phyloP scores from a whole-genome alignment of 139 green algal genomes.

The Picochlorum sp. region DNA sequence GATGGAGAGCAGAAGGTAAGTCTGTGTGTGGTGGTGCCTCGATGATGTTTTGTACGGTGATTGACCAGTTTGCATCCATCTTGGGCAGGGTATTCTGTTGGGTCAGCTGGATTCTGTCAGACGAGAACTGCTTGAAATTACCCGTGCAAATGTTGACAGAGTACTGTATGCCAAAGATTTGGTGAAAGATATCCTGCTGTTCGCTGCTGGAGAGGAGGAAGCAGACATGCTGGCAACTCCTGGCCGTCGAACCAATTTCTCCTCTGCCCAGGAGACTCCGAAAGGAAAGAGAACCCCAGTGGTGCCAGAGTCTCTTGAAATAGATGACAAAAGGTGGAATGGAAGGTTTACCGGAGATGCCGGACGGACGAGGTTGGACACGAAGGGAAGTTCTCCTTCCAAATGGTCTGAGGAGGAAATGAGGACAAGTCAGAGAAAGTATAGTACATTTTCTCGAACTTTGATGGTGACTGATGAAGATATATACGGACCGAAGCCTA shows the following conservation, averaged over 20 bases:
- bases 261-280: neutral
- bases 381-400: too few relatives aligned
- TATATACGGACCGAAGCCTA: constrained; percentile 3
- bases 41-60: too few relatives aligned
- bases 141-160: neutral
- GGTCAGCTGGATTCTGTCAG: constrained; percentile 42
- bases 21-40: too few relatives aligned
- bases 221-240: neutral
- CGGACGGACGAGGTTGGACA: too few relatives aligned
- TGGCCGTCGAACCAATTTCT: neutral
- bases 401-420: too few relatives aligned
- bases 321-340: too few relatives aligned
- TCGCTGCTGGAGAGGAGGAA: constrained; percentile 11
- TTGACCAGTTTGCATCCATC: neutral
- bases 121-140: constrained; percentile 34
- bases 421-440: neutral
- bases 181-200: constrained; percentile 26
- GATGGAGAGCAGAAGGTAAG: constrained; percentile 33
- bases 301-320: neutral
- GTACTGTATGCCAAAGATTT: constrained; percentile 41
- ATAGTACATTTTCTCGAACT: neutral
- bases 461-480: constrained; percentile 6
- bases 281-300: neutral
- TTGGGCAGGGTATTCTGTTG: constrained; percentile 32
- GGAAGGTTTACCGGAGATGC: too few relatives aligned